A percentile compares a stretch with the other conserved stretches of the same genome.
These are phyloP conservation scores for Mucor saturninus DNA, from an alignment of 371 early-diverging fungal species.

Conservation along the genomic window DNA sequence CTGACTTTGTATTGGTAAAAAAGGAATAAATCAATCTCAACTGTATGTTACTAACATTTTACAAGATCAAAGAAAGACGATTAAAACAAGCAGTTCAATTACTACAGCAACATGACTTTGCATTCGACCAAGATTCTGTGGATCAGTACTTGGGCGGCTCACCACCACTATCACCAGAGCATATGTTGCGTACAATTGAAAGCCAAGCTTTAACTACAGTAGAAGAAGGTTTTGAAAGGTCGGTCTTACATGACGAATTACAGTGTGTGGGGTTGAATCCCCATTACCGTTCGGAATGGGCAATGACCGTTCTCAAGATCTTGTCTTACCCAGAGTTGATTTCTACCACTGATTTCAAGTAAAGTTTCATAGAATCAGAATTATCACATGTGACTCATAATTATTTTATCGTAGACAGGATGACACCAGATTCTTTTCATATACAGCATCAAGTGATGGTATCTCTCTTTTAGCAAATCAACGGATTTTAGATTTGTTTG, in stretches of 20 bases:
- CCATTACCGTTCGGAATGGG: conserved; percentile 54
- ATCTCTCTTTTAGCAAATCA: conserved; percentile 74
- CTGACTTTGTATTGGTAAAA: conserved; percentile 73
- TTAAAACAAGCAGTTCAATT: conserved; percentile 61
- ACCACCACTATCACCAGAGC: conserved; percentile 9
- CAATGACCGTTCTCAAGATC: conserved; percentile 66
- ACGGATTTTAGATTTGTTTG: conserved; percentile 61
- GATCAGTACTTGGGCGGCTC: conserved; percentile 31
- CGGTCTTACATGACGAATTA: conserved; percentile 57
- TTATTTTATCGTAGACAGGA: conserved; percentile 12
- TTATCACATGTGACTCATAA: neutral
- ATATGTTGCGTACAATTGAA: neutral
- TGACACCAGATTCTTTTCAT: conserved; percentile 67
- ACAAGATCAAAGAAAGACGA: conserved; percentile 67
- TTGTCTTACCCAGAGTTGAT: conserved; percentile 64
- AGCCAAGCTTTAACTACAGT: conserved; percentile 17
- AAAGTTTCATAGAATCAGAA: conserved; percentile 16
- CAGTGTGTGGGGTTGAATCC: conserved; percentile 72
- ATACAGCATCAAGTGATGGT: conserved; percentile 74
- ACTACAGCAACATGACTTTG: conserved; percentile 57
- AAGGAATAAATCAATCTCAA: neutral
- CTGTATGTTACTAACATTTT: neutral
- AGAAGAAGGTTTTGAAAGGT: conserved; percentile 32
- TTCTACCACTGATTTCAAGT: conserved; percentile 6
- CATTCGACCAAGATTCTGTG: conserved; percentile 53